Evolutionary conservation across 78 protist species (phyloP).

Genomic region (Polysphondylium violaceum): DNA sequence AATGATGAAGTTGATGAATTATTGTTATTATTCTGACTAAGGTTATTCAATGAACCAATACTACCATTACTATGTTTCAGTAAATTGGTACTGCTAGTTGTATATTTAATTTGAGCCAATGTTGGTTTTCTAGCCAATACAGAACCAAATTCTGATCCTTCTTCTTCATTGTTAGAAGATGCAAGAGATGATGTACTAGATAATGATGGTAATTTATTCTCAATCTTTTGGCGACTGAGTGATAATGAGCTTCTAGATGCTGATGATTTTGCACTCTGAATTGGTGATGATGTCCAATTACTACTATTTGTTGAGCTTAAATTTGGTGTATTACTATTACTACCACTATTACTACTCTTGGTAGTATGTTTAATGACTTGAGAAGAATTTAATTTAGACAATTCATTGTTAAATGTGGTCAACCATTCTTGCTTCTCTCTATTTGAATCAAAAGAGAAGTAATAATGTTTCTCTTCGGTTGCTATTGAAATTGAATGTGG

Average conservation of each 20-base stretch:
- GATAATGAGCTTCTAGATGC: too few species aligned
- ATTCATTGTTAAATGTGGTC: neutral
- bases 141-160: slow-evolving; percentile 47
- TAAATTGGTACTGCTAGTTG: slow-evolving; percentile 5
- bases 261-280: neutral
- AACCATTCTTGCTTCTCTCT: slow-evolving; percentile 48
- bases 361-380: neutral
- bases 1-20: neutral
- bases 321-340: neutral
- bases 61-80: neutral
- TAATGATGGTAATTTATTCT: too few species aligned
- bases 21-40: neutral
- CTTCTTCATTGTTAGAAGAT: too few species aligned
- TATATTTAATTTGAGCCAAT: neutral
- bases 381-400: neutral
- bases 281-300: neutral
- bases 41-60: too few species aligned
- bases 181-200: too few species aligned
- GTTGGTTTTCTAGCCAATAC: slow-evolving; percentile 44
- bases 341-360: neutral
- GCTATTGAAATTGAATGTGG: slow-evolving; percentile 5
- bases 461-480: slow-evolving; percentile 32
- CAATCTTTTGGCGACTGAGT: too few species aligned
- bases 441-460: slow-evolving; percentile 47
- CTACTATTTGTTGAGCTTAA: neutral